Evolutionary conservation across 352 stramenopile genomes (phyloP).

Genomic region (Phytophthora quininea): DNA sequence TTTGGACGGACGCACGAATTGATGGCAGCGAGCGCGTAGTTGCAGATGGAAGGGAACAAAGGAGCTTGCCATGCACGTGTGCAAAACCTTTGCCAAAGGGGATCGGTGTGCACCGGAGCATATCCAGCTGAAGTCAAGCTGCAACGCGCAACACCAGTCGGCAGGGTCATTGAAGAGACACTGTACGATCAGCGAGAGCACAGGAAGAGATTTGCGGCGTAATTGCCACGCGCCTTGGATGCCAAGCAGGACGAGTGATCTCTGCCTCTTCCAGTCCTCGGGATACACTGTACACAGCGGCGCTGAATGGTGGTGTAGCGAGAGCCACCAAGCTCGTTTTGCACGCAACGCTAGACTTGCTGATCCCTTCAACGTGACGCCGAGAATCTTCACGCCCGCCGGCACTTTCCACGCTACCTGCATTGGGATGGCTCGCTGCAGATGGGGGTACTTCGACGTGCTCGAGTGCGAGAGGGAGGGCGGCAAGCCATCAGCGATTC

Average conservation of each 20-base stretch:
- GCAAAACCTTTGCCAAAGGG: background rate
- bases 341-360: background rate
- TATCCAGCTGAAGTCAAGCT: conserved; percentile 2
- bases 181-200: conserved; percentile 15
- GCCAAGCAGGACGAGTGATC: no score
- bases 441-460: conserved; percentile 15
- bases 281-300: no score
- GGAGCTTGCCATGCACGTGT: background rate
- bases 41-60: conserved; percentile 1
- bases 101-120: conserved; percentile 2
- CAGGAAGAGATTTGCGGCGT: conserved; percentile 15
- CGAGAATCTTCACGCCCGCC: background rate
- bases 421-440: background rate
- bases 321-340: background rate
- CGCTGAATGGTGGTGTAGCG: no score
- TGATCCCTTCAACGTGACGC: background rate
- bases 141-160: conserved; percentile 1
- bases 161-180: conserved; percentile 6
- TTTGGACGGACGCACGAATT: conserved; percentile 7
- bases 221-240: background rate
- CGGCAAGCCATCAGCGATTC: background rate
- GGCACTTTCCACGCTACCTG: conserved; percentile 6
- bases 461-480: conserved; percentile 2
- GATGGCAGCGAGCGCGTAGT: conserved; percentile 15
- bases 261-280: no score